Conservation (phyloP, 495 filamentous ascomycete species). For the Talaromyces liani region DNA sequence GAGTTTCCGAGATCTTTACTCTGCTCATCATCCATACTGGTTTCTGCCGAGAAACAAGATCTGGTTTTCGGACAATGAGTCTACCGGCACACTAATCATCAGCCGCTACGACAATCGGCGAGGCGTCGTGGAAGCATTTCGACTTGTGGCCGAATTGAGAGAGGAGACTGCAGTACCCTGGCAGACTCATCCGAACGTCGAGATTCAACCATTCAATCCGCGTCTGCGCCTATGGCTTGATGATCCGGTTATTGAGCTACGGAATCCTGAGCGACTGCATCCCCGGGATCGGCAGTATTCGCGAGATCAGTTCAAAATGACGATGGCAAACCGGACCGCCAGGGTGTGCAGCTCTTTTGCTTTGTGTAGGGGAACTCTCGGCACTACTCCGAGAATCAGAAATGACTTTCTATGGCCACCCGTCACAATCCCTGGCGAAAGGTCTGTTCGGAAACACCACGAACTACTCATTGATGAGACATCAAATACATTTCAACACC, state of each 20-base stretch:
- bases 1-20: slow-evolving; percentile 62
- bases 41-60: slow-evolving; percentile 73
- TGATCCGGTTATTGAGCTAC: slow-evolving; percentile 59
- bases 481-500: slow-evolving; percentile 32
- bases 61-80: slow-evolving; percentile 74
- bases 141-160: slow-evolving; percentile 57
- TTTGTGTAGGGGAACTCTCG: slow-evolving; percentile 16
- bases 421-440: slow-evolving; percentile 51
- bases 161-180: slow-evolving; percentile 48
- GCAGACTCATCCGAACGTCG: slow-evolving; percentile 58
- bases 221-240: slow-evolving; percentile 60
- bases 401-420: slow-evolving; percentile 64
- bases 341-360: slow-evolving; percentile 40
- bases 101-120: slow-evolving; percentile 62
- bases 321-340: slow-evolving; percentile 40
- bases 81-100: slow-evolving; percentile 63
- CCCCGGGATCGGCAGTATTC: slow-evolving; percentile 14
- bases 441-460: slow-evolving; percentile 20
- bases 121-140: slow-evolving; percentile 74
- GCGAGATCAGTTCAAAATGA: slow-evolving; percentile 43
- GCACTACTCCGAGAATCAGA: slow-evolving; percentile 25
- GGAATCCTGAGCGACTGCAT: slow-evolving; percentile 19
- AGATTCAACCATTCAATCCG: slow-evolving; percentile 69
- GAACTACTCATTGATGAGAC: slow-evolving; percentile 8
- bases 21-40: slow-evolving; percentile 72